Evolutionary conservation across 306 rosid genomes (phyloP).

Genomic region (Prunus davidiana): DNA sequence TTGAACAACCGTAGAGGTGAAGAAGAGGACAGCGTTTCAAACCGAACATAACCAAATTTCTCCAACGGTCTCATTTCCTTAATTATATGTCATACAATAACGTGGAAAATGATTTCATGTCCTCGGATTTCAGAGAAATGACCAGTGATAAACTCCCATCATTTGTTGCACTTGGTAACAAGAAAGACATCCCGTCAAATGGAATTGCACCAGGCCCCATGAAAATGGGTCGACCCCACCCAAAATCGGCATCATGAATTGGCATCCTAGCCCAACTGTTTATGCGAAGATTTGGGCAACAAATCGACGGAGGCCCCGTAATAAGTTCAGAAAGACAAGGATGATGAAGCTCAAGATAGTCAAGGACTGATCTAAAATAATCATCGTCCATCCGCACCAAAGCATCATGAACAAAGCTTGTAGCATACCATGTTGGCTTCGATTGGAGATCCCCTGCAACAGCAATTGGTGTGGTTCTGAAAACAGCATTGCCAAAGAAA

Average conservation of each 20-base stretch:
- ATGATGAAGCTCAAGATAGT: slow-evolving; percentile 53
- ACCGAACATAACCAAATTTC: not conserved
- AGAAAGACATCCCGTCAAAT: slow-evolving; percentile 56
- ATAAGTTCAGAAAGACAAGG: slow-evolving; percentile 53
- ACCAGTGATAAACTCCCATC: slow-evolving; percentile 36
- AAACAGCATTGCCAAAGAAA: slow-evolving; percentile 59
- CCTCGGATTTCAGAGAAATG: not conserved
- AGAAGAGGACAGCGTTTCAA: too few relatives aligned
- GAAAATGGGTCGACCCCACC: slow-evolving; percentile 77
- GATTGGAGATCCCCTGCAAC: slow-evolving; percentile 55
- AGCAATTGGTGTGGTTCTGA: slow-evolving; percentile 55
- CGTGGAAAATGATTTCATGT: not conserved
- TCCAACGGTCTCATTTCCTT: not conserved
- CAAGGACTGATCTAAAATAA: slow-evolving; percentile 59
- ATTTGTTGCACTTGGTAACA: slow-evolving; percentile 52
- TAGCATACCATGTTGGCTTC: slow-evolving; percentile 67
- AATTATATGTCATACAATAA: not conserved
- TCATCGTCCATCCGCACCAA: slow-evolving; percentile 56
- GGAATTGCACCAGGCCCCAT: slow-evolving; percentile 77
- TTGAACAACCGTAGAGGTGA: too few relatives aligned
- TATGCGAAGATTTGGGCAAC: slow-evolving; percentile 67
- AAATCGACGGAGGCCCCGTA: slow-evolving; percentile 52
- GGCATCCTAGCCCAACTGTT: slow-evolving; percentile 75
- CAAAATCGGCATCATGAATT: slow-evolving; percentile 70
- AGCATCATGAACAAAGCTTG: slow-evolving; percentile 53